Evolutionary conservation across 108 stramenopile genomes (phyloP).

Genomic region (Nannochloropsis salina): DNA sequence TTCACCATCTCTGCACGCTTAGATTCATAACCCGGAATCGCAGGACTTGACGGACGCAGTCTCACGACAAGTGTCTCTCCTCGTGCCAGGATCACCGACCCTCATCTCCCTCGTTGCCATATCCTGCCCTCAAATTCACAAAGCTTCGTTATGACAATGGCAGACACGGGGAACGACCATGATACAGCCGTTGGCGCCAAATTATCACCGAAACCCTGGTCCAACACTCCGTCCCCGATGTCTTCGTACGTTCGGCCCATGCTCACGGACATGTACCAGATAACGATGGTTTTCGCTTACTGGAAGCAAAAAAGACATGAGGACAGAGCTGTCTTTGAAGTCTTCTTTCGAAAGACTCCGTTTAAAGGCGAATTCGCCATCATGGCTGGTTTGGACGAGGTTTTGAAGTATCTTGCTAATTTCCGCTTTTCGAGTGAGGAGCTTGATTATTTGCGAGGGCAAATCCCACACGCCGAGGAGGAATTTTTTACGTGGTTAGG

Average conservation of each 20-base stretch:
- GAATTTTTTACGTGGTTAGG: slow-evolving; percentile 77
- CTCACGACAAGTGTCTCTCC: too few relatives aligned
- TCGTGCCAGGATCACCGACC: too few relatives aligned
- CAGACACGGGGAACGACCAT: too few relatives aligned
- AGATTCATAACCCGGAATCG: too few relatives aligned
- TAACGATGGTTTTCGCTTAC: slow-evolving; percentile 96
- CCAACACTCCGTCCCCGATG: slow-evolving; percentile 60
- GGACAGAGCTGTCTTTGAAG: slow-evolving; percentile 55
- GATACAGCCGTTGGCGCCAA: too few relatives aligned
- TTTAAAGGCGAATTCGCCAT: slow-evolving; percentile 85
- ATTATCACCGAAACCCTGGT: too few relatives aligned
- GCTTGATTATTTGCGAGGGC: slow-evolving; percentile 68
- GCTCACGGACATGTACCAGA: slow-evolving; percentile 95
- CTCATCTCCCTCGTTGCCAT: too few relatives aligned
- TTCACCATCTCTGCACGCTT: too few relatives aligned
- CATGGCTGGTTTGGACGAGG: slow-evolving; percentile 88
- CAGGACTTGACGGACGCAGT: too few relatives aligned
- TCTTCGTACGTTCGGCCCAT: slow-evolving; percentile 66
- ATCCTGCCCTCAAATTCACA: too few relatives aligned
- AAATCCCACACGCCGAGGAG: slow-evolving; percentile 61
- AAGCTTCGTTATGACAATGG: too few relatives aligned
- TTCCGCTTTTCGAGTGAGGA: slow-evolving; percentile 72
- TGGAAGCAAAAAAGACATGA: slow-evolving; percentile 79
- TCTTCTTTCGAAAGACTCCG: slow-evolving; percentile 96
- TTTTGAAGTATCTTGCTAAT: slow-evolving; percentile 51